phyloP scores from a whole-genome alignment of 768 basidiomycete genomes.

The Boletus pseudo-olivaceus region DNA sequence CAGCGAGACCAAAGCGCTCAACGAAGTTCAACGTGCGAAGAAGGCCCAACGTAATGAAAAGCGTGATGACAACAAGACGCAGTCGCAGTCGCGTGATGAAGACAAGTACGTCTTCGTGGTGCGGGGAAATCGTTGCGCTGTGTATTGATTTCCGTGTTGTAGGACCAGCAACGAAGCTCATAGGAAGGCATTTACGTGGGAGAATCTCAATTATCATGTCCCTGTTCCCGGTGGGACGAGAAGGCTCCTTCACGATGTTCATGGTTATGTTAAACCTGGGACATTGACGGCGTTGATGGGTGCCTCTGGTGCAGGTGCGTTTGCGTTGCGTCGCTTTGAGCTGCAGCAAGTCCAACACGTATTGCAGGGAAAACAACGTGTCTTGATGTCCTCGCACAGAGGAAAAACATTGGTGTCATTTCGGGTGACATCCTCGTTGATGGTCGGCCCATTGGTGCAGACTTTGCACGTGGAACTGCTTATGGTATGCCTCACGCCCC shows the following conservation, averaged over 20 bases:
- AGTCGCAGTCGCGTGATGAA: constrained; percentile 19
- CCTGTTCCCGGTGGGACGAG: constrained; percentile 59
- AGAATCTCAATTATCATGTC: constrained; percentile 71
- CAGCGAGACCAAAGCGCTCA: constrained; percentile 50
- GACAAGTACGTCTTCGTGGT: constrained; percentile 13
- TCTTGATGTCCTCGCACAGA: constrained; percentile 68
- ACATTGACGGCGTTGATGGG: constrained; percentile 91
- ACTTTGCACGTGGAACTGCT: constrained; percentile 68
- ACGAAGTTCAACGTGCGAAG: constrained; percentile 48
- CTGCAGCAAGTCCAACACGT: background rate
- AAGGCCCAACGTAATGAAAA: constrained; percentile 42
- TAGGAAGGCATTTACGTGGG: constrained; percentile 71
- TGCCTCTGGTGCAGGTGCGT: constrained; percentile 68
- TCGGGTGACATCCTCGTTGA: constrained; percentile 63
- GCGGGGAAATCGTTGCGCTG: background rate
- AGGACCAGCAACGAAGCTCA: constrained; percentile 2
- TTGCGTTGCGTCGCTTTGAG: constrained; percentile 8
- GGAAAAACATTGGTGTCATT: constrained; percentile 69
- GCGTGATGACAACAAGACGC: constrained; percentile 24
- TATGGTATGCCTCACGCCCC: constrained; percentile 49
- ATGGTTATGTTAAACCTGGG: constrained; percentile 81
- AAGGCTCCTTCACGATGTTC: constrained; percentile 69
- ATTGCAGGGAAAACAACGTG: constrained; percentile 68
- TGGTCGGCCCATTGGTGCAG: constrained; percentile 54
- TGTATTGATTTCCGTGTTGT: constrained; percentile 1